Conservation (phyloP, 176 grass and related monocot species). For the Otatea glauca region DNA sequence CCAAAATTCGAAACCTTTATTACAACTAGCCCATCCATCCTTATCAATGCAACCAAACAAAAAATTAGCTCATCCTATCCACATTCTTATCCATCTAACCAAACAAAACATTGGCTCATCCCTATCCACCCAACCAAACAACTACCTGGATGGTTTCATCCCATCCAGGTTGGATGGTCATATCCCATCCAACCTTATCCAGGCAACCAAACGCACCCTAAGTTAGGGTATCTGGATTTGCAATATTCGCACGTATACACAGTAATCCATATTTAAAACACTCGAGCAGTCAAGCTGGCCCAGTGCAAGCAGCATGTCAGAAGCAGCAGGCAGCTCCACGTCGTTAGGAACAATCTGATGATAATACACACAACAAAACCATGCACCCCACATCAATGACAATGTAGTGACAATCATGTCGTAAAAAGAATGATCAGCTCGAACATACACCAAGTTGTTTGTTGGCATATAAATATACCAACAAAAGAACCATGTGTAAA, state of each 20-base stretch:
- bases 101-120: too few relatives aligned
- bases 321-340: not conserved
- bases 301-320: not conserved
- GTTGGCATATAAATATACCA: conserved; percentile 40
- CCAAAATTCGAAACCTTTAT: too few relatives aligned
- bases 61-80: too few relatives aligned
- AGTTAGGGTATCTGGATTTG: not conserved
- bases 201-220: too few relatives aligned
- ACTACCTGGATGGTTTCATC: too few relatives aligned
- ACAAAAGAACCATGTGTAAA: conserved; percentile 21
- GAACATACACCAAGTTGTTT: conserved; percentile 13
- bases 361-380: not conserved
- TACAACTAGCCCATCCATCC: too few relatives aligned
- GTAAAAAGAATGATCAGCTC: conserved; percentile 41
- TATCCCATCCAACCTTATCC: too few relatives aligned
- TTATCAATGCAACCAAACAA: too few relatives aligned
- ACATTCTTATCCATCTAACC: too few relatives aligned
- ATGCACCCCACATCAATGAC: conserved; percentile 6
- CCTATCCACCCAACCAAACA: too few relatives aligned
- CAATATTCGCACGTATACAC: not conserved
- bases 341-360: not conserved
- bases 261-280: not conserved
- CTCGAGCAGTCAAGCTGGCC: not conserved
- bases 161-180: too few relatives aligned
- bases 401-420: not conserved